Evolutionary conservation across 2,329 filamentous ascomycete genomes (phyloP).

Genomic region (Venturia oleaginea): DNA sequence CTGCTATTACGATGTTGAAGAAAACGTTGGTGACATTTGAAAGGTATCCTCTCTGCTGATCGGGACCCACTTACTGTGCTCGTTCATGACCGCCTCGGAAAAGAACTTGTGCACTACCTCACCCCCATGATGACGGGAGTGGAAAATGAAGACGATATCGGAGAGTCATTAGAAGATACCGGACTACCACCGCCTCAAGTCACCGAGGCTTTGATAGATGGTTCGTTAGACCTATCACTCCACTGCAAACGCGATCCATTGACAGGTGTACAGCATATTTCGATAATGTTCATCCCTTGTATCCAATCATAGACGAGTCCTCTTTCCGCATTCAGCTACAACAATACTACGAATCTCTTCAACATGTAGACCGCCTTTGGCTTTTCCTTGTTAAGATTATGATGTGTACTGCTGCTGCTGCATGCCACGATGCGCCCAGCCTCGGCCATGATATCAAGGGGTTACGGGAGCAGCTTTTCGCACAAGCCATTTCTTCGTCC

Average conservation of each 20-base stretch:
- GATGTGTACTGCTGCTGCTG: slow-evolving; percentile 8
- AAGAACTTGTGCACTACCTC: slow-evolving; percentile 6
- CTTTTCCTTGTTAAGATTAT: neutral
- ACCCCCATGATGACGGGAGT: slow-evolving; percentile 7
- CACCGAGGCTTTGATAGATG: neutral
- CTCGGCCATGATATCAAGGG: neutral
- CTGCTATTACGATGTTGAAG: too few species aligned
- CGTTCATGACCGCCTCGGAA: neutral
- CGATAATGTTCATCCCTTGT: slow-evolving; percentile 1
- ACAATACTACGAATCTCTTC: slow-evolving; percentile 3
- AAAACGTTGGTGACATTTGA: neutral
- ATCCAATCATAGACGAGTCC: slow-evolving; percentile 5
- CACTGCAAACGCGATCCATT: neutral
- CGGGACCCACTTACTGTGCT: neutral
- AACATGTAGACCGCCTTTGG: slow-evolving; percentile 7
- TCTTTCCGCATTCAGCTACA: slow-evolving; percentile 1
- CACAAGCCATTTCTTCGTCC: neutral
- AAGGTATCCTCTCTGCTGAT: neutral
- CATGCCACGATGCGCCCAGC: neutral
- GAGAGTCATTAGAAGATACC: neutral
- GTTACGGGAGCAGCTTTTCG: slow-evolving; percentile 2
- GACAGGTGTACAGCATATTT: neutral
- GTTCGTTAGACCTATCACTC: neutral
- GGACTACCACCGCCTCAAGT: neutral
- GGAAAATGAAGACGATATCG: neutral